These are phyloP conservation scores for Fraxinus sp. DNA, from an alignment of 305 asterid genomes.

Conservation along the genomic window DNA sequence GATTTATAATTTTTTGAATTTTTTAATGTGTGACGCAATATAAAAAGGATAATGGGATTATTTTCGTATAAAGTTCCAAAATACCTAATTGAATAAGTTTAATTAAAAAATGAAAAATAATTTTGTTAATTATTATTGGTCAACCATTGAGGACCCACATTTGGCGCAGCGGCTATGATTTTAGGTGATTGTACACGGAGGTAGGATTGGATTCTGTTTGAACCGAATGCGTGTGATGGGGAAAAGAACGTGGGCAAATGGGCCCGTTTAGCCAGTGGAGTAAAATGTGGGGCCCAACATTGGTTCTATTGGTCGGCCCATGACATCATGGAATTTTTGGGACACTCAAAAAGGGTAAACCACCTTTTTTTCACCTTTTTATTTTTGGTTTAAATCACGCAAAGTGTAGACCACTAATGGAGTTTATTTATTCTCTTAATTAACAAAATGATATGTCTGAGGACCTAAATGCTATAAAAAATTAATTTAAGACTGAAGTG, in stretches of 20 bases:
- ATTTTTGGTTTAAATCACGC: not conserved
- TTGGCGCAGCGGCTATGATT: constrained; percentile 25
- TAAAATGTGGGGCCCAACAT: constrained; percentile 9
- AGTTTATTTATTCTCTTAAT: not conserved
- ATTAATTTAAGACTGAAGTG: not conserved
- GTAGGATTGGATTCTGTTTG: constrained; percentile 21
- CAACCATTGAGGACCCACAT: constrained; percentile 26
- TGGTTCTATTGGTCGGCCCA: constrained; percentile 32
- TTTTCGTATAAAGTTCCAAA: not conserved
- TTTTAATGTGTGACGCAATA: not conserved
- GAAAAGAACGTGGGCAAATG: constrained; percentile 30
- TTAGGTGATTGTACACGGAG: constrained; percentile 24
- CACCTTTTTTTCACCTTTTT: not conserved
- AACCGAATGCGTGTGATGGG: constrained; percentile 27
- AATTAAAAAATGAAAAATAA: not conserved
- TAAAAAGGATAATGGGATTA: not conserved
- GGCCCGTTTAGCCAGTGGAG: constrained; percentile 14
- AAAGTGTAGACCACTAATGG: not conserved
- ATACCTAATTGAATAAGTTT: not conserved
- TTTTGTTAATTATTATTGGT: constrained; percentile 16
- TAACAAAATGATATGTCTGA: not conserved
- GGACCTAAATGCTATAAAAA: not conserved
- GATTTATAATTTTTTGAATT: not conserved
- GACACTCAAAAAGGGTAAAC: not conserved
- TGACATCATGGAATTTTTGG: constrained; percentile 26